Percentiles rank a stretch among this genome's conserved stretches.
Evolutionary conservation across 1,139 yeast species (phyloP).

Genomic region (Geotrichum carabidarum): DNA sequence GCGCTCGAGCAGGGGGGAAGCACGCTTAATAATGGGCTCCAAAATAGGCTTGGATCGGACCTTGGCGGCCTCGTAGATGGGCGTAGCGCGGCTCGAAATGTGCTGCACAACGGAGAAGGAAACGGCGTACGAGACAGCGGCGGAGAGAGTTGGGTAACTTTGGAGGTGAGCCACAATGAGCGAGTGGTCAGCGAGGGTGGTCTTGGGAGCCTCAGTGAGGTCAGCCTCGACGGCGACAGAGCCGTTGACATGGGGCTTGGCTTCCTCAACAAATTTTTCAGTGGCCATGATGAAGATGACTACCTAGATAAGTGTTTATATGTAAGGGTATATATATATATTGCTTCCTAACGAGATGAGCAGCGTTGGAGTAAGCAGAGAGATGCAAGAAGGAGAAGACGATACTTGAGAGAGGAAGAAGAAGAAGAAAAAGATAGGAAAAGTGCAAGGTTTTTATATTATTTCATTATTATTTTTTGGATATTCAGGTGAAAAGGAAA

Average conservation of each 20-base stretch:
- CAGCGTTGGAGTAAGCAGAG: slow-evolving; percentile 15
- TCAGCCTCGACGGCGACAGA: slow-evolving; percentile 7
- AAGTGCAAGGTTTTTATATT: not conserved
- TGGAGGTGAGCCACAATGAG: slow-evolving; percentile 42
- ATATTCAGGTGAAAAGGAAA: too few species aligned
- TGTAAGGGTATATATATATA: not conserved
- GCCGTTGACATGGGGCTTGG: slow-evolving; percentile 7
- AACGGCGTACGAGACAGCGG: slow-evolving; percentile 53
- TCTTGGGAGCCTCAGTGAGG: not conserved
- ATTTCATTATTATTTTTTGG: too few species aligned
- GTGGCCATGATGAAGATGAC: slow-evolving; percentile 3
- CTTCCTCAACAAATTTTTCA: not conserved
- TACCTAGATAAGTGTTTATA: too few species aligned
- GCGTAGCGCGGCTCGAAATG: slow-evolving; percentile 56
- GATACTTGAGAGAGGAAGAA: not conserved
- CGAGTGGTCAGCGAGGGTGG: slow-evolving; percentile 23
- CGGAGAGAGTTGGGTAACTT: slow-evolving; percentile 54
- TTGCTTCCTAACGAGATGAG: slow-evolving; percentile 15
- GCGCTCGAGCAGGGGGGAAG: slow-evolving; percentile 31
- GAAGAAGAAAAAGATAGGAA: not conserved
- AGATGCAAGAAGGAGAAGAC: not conserved
- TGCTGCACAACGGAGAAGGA: slow-evolving; percentile 55
- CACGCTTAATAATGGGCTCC: slow-evolving; percentile 36
- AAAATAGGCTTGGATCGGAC: slow-evolving; percentile 33
- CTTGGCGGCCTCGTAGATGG: slow-evolving; percentile 44